phyloP scores from a whole-genome alignment of 176 grass and related monocot genomes.

The Saccharum spontaneum region DNA sequence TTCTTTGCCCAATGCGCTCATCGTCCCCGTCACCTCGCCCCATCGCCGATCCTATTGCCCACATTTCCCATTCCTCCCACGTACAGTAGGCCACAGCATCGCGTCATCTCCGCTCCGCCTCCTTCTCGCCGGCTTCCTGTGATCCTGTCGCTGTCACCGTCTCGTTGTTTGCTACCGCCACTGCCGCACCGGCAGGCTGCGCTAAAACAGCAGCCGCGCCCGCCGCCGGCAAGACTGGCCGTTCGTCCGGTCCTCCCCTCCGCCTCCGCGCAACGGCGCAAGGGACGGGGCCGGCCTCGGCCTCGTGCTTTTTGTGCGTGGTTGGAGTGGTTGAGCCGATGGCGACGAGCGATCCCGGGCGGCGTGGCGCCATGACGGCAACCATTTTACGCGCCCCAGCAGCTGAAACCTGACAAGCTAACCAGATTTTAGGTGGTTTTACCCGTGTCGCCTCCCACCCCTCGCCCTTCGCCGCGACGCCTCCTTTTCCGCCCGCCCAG shows the following conservation, averaged over 20 bases:
- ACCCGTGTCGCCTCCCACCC: slow-evolving; percentile 7
- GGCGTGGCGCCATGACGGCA: slow-evolving; percentile 30
- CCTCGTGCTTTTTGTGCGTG: slow-evolving; percentile 35
- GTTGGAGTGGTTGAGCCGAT: slow-evolving; percentile 85
- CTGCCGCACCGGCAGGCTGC: background rate
- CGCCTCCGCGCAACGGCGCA: background rate
- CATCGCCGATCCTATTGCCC: slow-evolving; percentile 7
- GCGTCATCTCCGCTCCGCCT: background rate
- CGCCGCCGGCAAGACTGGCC: background rate
- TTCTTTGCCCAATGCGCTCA: background rate
- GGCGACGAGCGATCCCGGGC: slow-evolving; percentile 42
- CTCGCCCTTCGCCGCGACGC: slow-evolving; percentile 14
- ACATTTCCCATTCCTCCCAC: background rate
- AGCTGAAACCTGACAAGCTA: slow-evolving; percentile 61
- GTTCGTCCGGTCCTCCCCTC: background rate
- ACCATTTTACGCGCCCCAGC: slow-evolving; percentile 28
- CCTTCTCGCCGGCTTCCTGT: slow-evolving; percentile 16
- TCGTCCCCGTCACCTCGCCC: background rate
- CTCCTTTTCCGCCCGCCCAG: background rate
- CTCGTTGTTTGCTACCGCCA: slow-evolving; percentile 22
- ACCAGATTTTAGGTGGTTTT: slow-evolving; percentile 91
- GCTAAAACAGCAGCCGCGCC: slow-evolving; percentile 25
- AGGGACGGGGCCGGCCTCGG: background rate
- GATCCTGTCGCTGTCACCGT: slow-evolving; percentile 8
- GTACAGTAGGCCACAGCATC: background rate